Percentiles rank a stretch among this genome's conserved stretches.
phyloP scores from a whole-genome alignment of 129 eudicot genomes.

The Centrapalus pauciflorus region DNA sequence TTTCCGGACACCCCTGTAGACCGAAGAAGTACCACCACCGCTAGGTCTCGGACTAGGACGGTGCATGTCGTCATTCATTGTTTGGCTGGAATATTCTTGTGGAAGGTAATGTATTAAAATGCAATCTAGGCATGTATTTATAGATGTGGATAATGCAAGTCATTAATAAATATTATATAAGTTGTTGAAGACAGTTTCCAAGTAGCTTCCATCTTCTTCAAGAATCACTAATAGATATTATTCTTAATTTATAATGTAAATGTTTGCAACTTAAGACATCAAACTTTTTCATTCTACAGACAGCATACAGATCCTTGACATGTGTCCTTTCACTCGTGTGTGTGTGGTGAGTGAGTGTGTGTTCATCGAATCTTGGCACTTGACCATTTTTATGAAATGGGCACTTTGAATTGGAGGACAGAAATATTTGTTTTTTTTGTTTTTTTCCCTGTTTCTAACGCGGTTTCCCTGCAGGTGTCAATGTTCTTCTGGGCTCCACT shows the following conservation, averaged over 20 bases:
- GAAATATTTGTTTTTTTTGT: constrained; percentile 24
- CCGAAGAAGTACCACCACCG: constrained; percentile 39
- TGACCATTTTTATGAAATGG: neutral
- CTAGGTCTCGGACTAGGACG: constrained; percentile 3
- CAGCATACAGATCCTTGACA: constrained; percentile 20
- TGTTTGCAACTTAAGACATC: constrained; percentile 25
- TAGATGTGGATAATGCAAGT: constrained; percentile 27
- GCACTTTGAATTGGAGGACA: constrained; percentile 22
- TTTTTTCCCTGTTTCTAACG: constrained; percentile 30
- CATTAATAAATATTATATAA: constrained; percentile 8
- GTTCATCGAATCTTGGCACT: constrained; percentile 12
- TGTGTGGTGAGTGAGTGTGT: neutral
- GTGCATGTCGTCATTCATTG: constrained; percentile 10
- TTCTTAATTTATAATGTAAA: neutral
- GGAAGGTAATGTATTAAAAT: neutral
- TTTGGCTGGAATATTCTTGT: neutral
- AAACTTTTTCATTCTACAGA: constrained; percentile 7
- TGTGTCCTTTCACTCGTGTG: constrained; percentile 19
- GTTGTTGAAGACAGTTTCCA: constrained; percentile 32
- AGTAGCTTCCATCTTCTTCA: constrained; percentile 26
- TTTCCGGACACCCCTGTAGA: constrained; percentile 49
- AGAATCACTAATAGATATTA: constrained; percentile 14
- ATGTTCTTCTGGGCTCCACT: constrained; percentile 19
- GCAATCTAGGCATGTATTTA: constrained; percentile 30
- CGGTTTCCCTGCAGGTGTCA: constrained; percentile 32